A percentile compares a stretch with the other conserved stretches of the same genome.
Conservation (phyloP, 2,329 filamentous ascomycete species). For the Hypoxylon sp. region DNA sequence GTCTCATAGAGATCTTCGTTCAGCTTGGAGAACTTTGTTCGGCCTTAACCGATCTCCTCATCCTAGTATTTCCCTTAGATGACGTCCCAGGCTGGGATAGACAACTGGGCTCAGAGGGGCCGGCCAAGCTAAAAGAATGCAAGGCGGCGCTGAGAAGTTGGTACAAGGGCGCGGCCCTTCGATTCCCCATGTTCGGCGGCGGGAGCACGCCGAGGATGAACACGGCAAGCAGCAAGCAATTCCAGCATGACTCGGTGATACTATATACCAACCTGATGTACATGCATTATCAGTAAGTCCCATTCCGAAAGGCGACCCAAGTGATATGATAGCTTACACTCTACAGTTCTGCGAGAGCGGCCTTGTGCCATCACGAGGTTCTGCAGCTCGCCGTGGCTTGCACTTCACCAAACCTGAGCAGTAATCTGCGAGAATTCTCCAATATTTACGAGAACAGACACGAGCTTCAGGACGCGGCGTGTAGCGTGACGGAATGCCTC, state of each 20-base stretch:
- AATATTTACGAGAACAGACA: slow-evolving; percentile 52
- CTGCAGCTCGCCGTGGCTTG: slow-evolving; percentile 54
- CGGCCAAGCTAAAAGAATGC: slow-evolving; percentile 46
- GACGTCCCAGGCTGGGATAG: slow-evolving; percentile 52
- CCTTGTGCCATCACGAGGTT: slow-evolving; percentile 57
- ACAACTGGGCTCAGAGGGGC: slow-evolving; percentile 45
- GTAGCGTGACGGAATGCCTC: slow-evolving; percentile 54
- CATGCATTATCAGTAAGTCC: slow-evolving; percentile 60
- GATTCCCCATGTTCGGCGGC: slow-evolving; percentile 51
- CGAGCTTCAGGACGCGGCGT: slow-evolving; percentile 55
- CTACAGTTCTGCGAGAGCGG: slow-evolving; percentile 52
- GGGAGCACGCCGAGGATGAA: slow-evolving; percentile 41
- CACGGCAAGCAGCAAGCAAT: slow-evolving; percentile 41
- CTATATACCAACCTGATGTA: slow-evolving; percentile 58
- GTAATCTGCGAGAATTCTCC: slow-evolving; percentile 45
- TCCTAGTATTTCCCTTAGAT: slow-evolving; percentile 54
- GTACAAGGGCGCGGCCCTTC: slow-evolving; percentile 50
- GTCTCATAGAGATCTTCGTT: slow-evolving; percentile 54
- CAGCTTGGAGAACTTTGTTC: slow-evolving; percentile 56
- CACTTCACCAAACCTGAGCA: slow-evolving; percentile 46
- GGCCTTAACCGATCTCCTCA: slow-evolving; percentile 56
- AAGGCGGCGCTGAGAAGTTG: slow-evolving; percentile 50
- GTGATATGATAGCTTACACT: slow-evolving; percentile 15
- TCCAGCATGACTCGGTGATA: slow-evolving; percentile 52
- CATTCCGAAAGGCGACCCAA: not conserved